phyloP scores from a whole-genome alignment of 305 asterid species.

The Plantago lanceolata region DNA sequence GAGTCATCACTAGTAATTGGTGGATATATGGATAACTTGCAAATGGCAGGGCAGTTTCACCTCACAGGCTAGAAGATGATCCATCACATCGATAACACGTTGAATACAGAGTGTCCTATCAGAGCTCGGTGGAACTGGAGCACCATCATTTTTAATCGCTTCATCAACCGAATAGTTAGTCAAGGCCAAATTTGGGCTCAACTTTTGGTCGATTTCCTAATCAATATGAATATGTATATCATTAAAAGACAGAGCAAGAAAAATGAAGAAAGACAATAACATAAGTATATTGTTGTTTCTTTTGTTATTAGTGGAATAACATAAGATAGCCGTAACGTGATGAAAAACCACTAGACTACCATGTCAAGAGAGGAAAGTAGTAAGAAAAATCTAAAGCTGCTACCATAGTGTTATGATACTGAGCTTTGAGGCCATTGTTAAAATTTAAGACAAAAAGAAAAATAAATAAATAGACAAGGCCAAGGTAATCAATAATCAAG shows the following conservation, averaged over 20 bases:
- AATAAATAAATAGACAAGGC: too few species aligned
- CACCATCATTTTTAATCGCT: too few species aligned
- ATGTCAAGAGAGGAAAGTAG: too few species aligned
- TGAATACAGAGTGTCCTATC: constrained; percentile 66
- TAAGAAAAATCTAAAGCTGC: too few species aligned
- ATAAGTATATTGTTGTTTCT: too few species aligned
- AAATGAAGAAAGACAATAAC: constrained; percentile 22
- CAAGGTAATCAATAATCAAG: too few species aligned
- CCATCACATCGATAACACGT: constrained; percentile 72
- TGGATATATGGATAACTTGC: constrained; percentile 9
- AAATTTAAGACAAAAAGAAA: too few species aligned
- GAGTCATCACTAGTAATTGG: constrained; percentile 16
- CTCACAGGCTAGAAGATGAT: constrained; percentile 94
- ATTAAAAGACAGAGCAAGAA: constrained; percentile 25
- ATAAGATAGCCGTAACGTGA: too few species aligned
- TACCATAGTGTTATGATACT: too few species aligned
- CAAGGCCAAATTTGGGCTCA: constrained; percentile 93
- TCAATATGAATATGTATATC: constrained; percentile 3
- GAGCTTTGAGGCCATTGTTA: too few species aligned
- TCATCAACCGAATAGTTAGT: constrained; percentile 37
- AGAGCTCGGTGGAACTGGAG: constrained; percentile 35
- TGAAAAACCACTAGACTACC: too few species aligned
- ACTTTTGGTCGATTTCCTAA: constrained; percentile 95
- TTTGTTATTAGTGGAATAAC: too few species aligned
- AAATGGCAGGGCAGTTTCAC: constrained; percentile 31